phyloP scores from a whole-genome alignment of 371 early-diverging fungal species.

The Mortierella sp. region DNA sequence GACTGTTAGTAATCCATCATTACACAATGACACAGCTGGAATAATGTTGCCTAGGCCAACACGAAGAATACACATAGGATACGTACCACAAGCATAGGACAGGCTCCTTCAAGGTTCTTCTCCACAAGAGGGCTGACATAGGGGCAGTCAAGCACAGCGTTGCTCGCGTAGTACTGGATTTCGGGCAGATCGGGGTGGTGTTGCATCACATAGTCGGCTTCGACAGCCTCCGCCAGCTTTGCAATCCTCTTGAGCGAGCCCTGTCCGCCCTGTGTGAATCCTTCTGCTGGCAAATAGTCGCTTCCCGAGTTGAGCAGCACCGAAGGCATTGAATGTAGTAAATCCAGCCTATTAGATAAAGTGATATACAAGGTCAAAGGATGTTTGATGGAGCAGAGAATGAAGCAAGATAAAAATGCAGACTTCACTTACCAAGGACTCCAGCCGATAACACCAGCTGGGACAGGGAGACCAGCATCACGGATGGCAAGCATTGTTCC shows the following conservation, averaged over 20 bases:
- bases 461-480: constrained; percentile 66
- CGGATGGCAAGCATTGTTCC: constrained; percentile 66
- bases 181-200: constrained; percentile 53
- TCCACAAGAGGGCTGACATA: constrained; percentile 70
- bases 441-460: constrained; percentile 64
- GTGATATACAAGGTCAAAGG: neutral
- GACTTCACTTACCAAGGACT: constrained; percentile 37
- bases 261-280: constrained; percentile 60
- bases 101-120: constrained; percentile 60
- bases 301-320: constrained; percentile 67
- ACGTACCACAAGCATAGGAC: constrained; percentile 63
- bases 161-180: constrained; percentile 71
- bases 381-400: neutral
- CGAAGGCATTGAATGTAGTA: constrained; percentile 78
- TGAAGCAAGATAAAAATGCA: neutral
- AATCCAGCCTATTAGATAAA: constrained; percentile 60
- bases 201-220: constrained; percentile 51
- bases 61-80: neutral
- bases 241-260: constrained; percentile 60
- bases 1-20: too few relatives aligned
- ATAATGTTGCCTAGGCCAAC: neutral
- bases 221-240: constrained; percentile 33
- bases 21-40: too few relatives aligned
- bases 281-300: constrained; percentile 74
- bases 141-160: constrained; percentile 61